Conservation (phyloP, 371 early-diverging fungal species). For the Lichtheimia corymbifera region DNA sequence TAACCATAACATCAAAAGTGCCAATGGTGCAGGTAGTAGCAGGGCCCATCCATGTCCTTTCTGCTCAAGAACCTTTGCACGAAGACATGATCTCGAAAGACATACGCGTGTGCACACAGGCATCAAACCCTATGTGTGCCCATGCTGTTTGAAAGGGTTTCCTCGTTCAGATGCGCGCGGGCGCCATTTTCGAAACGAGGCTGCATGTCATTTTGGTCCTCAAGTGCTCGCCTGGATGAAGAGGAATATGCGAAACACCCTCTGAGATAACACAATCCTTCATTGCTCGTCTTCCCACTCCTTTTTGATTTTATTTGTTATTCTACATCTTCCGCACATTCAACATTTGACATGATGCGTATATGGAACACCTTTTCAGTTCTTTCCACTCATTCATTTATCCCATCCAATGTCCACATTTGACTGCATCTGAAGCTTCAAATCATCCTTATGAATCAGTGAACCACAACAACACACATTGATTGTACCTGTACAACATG, state of each 20-base stretch:
- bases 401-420: background rate
- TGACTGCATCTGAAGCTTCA: background rate
- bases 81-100: conserved; percentile 58
- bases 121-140: conserved; percentile 52
- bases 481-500: too few relatives aligned
- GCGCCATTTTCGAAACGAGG: conserved; percentile 49
- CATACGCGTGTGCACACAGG: conserved; percentile 60
- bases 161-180: conserved; percentile 59
- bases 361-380: background rate
- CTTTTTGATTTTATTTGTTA: background rate
- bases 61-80: conserved; percentile 38
- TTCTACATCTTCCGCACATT: background rate
- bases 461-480: background rate
- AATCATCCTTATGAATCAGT: background rate
- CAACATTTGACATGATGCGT: background rate
- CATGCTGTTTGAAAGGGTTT: conserved; percentile 53
- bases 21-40: background rate
- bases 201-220: conserved; percentile 28
- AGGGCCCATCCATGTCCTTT: conserved; percentile 11
- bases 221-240: conserved; percentile 24
- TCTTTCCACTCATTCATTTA: background rate
- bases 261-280: background rate
- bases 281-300: background rate
- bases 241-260: conserved; percentile 13
- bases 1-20: too few relatives aligned